Evolutionary conservation across 345 rosid genomes (phyloP).

Genomic region (Bruguiera parviflora): DNA sequence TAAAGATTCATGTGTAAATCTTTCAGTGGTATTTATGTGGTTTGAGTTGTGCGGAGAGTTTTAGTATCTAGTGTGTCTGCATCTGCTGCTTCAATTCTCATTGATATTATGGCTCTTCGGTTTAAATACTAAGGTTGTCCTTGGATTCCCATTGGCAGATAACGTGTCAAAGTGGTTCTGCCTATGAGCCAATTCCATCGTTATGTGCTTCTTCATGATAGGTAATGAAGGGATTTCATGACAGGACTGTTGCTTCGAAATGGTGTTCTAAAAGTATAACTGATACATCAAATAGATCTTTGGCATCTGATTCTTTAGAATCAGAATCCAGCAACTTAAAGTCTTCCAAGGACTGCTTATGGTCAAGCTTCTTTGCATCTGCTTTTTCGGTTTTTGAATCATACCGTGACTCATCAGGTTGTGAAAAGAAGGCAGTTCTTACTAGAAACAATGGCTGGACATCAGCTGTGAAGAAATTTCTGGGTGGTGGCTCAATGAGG

Average conservation of each 20-base stretch:
- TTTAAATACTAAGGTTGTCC: conserved; percentile 8
- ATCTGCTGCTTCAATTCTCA: too few species aligned
- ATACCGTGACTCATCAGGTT: conserved; percentile 41
- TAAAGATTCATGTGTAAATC: too few species aligned
- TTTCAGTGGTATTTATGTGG: too few species aligned
- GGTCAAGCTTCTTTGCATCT: conserved; percentile 59
- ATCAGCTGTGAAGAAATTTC: conserved; percentile 57
- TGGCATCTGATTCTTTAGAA: conserved; percentile 47
- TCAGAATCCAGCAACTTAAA: conserved; percentile 42
- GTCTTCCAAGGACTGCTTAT: conserved; percentile 41
- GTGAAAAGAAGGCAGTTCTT: conserved; percentile 41
- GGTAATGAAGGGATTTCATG: conserved; percentile 59
- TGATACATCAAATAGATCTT: conserved; percentile 36
- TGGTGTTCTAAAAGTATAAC: conserved; percentile 38
- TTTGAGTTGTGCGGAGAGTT: too few species aligned
- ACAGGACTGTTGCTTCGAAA: conserved; percentile 45
- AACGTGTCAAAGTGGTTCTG: conserved; percentile 4
- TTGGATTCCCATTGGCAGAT: conserved; percentile 7
- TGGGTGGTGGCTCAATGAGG: conserved; percentile 77
- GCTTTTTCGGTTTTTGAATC: conserved; percentile 67
- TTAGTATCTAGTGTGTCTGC: too few species aligned
- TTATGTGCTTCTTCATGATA: conserved; percentile 10
- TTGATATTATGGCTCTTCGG: too few species aligned
- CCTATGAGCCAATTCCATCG: conserved; percentile 11
- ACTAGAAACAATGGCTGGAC: conserved; percentile 62